Evolutionary conservation across 1,139 yeast species (phyloP).

Genomic region (Saccharomyces hybrid): DNA sequence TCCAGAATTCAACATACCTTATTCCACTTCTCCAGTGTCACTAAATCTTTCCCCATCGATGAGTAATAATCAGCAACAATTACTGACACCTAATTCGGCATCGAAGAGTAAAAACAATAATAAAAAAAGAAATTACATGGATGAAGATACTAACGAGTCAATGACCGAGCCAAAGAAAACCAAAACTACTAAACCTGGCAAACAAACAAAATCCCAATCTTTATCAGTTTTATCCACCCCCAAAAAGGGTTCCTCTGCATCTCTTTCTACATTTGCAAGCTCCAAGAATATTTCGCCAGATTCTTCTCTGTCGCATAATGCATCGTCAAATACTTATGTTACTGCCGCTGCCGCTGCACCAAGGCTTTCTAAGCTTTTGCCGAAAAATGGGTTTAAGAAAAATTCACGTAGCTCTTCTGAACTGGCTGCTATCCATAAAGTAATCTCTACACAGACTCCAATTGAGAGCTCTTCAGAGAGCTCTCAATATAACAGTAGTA

Average conservation of each 20-base stretch:
- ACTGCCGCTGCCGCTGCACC: conserved; percentile 86
- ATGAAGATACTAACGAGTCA: background rate
- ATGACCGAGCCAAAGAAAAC: background rate
- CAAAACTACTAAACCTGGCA: background rate
- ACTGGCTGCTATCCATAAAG: conserved; percentile 68
- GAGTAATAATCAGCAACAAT: background rate
- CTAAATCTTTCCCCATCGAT: conserved; percentile 41
- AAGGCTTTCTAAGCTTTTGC: conserved; percentile 55
- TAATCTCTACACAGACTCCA: conserved; percentile 45
- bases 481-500: conserved; percentile 1
- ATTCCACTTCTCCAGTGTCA: conserved; percentile 69
- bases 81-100: background rate
- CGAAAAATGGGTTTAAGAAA: conserved; percentile 23
- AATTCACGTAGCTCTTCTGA: conserved; percentile 50
- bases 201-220: background rate
- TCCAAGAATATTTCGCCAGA: background rate
- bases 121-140: background rate
- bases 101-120: background rate
- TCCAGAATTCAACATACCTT: conserved; percentile 45
- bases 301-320: background rate
- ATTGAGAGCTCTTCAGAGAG: conserved; percentile 23
- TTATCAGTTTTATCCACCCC: background rate
- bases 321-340: conserved; percentile 23
- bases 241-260: background rate
- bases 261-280: background rate